Evolutionary conservation across 768 basidiomycete species (phyloP).

Genomic region (Cyathus striatus): DNA sequence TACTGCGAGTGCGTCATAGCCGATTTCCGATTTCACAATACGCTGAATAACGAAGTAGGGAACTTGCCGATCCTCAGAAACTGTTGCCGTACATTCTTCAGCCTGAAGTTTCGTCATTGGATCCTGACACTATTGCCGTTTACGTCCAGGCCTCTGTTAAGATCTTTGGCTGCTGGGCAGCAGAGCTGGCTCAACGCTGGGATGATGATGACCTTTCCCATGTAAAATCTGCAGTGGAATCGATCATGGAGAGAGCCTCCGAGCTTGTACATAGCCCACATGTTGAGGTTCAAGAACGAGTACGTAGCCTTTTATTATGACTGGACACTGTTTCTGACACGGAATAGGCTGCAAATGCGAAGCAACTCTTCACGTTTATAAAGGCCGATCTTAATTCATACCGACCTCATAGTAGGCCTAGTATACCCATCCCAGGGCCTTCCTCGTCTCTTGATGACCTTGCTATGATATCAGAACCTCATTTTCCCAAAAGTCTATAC

Average conservation of each 20-base stretch:
- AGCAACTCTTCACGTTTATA: slow-evolving; percentile 73
- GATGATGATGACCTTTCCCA: slow-evolving; percentile 63
- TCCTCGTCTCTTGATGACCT: slow-evolving; percentile 34
- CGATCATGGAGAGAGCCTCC: slow-evolving; percentile 51
- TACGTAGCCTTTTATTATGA: slow-evolving; percentile 29
- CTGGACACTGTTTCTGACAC: slow-evolving; percentile 1
- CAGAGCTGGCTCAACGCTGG: slow-evolving; percentile 75
- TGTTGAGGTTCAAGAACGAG: slow-evolving; percentile 91
- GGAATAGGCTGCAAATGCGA: slow-evolving; percentile 86
- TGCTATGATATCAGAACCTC: slow-evolving; percentile 32
- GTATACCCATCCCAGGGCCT: slow-evolving; percentile 30
- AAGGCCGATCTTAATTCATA: slow-evolving; percentile 63
- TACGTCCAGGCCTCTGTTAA: slow-evolving; percentile 84
- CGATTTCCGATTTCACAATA: slow-evolving; percentile 5
- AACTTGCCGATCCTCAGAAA: slow-evolving; percentile 74
- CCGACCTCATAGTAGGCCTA: slow-evolving; percentile 21
- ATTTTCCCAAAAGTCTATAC: slow-evolving; percentile 86
- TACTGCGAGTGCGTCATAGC: slow-evolving; percentile 81
- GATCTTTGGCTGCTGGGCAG: slow-evolving; percentile 82
- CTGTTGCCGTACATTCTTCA: slow-evolving; percentile 67
- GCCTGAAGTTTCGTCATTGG: slow-evolving; percentile 47
- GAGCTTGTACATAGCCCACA: slow-evolving; percentile 58
- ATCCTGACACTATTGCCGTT: slow-evolving; percentile 64
- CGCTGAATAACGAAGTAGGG: slow-evolving; percentile 33
- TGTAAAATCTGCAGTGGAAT: slow-evolving; percentile 59